Base-by-base conservation (phyloP, 1,284 basidiomycete genomes). In the Fomitopsis pinicola region DNA sequence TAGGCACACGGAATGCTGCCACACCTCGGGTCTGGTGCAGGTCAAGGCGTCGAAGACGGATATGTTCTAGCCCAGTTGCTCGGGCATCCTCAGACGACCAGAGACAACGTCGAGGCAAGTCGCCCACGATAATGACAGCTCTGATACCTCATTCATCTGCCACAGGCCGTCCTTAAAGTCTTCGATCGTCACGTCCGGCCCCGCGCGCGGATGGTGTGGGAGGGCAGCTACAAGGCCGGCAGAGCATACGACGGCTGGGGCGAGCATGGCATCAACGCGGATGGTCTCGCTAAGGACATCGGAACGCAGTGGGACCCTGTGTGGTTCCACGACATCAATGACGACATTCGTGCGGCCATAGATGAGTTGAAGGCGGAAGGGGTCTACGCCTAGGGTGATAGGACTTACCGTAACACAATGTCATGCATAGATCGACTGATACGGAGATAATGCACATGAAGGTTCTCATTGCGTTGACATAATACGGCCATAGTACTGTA, bases 11-110 rank as follows among this genome's bases (percentile, higher is more conserved):
- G 76, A 0, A 87, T 85, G 79, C 69, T 80, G 19, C 84, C 86
- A 0, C 83, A 86, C 67, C 74, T 87, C n/a, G 85, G 85, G 1
- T 80, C 84, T 0, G 86, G 86, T 14, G 84, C 83, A 14, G 83
- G 85, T 0, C 86, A 87, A 71, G 85, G 83, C 0, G 77, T 87
- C 50, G 86, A 88, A 67, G 86, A 88, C 64, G 81, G 81, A 0
- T 80, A 80, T 46, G 70, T 82, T 10, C 73, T 88, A 14, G 78
- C 78, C 48, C 71, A 75, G 28, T 73, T 88, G 9, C 78, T 89
- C 2, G 66, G 71, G 2, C 79, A 82, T 64, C 77, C 81, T 1
- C 69, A 74, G 60, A 79, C 81, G 5, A 77, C 73, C 22, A 60
- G 68, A 14, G 64, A 68, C n/a, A 84, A 82, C 64, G 65, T 88